phyloP scores from a whole-genome alignment of 768 basidiomycete genomes.

The Russula ochroleuca region DNA sequence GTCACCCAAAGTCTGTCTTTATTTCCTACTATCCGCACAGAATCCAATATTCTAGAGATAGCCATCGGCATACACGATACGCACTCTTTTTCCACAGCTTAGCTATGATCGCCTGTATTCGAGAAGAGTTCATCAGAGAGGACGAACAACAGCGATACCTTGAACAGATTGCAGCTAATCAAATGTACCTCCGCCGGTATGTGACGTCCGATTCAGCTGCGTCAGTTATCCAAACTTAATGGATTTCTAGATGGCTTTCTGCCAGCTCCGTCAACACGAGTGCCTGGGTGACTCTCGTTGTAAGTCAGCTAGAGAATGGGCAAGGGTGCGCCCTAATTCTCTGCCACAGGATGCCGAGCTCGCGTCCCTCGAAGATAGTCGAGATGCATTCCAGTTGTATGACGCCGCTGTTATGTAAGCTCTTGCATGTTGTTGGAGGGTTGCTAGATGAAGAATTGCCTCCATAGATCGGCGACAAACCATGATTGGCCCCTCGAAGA shows the following conservation, averaged over 20 bases:
- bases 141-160: constrained; percentile 43
- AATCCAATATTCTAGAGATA: constrained; percentile 30
- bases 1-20: constrained; percentile 56
- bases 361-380: constrained; percentile 51
- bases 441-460: neutral
- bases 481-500: constrained; percentile 72
- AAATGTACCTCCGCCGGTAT: constrained; percentile 56
- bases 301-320: constrained; percentile 33
- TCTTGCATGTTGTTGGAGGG: neutral
- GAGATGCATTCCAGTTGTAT: constrained; percentile 61
- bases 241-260: constrained; percentile 55
- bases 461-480: constrained; percentile 51
- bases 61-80: constrained; percentile 66
- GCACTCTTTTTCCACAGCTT: constrained; percentile 67
- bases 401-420: constrained; percentile 63
- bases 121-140: constrained; percentile 40
- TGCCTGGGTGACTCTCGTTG: constrained; percentile 66
- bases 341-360: constrained; percentile 62
- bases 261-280: constrained; percentile 65
- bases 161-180: constrained; percentile 56
- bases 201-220: constrained; percentile 19
- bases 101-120: constrained; percentile 57
- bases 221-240: neutral
- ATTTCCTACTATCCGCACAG: neutral
- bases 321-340: neutral